These are phyloP conservation scores for Hydrangea macrophylla DNA, from an alignment of 148 eudicot genomes.

Conservation along the genomic window DNA sequence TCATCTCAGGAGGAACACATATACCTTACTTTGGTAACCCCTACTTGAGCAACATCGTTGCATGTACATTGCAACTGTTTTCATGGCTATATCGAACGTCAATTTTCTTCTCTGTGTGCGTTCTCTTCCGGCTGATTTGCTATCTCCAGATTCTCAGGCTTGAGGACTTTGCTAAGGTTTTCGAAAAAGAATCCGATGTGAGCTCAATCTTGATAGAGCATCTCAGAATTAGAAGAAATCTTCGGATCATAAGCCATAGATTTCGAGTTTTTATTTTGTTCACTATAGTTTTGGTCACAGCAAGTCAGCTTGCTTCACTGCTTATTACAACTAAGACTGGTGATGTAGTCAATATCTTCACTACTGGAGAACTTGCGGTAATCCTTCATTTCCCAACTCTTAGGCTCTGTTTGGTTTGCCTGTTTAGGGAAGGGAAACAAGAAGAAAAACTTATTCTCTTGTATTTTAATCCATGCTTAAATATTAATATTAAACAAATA, in stretches of 20 bases:
- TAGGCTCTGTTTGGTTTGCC: no score
- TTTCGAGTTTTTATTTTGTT: slow-evolving; percentile 66
- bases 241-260: slow-evolving; percentile 79
- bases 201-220: slow-evolving; percentile 59
- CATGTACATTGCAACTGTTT: slow-evolving; percentile 55
- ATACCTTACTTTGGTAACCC: slow-evolving; percentile 58
- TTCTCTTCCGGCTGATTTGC: slow-evolving; percentile 73
- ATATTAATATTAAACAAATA: no score
- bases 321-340: slow-evolving; percentile 60
- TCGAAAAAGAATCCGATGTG: slow-evolving; percentile 69
- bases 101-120: slow-evolving; percentile 69
- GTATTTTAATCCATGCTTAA: no score
- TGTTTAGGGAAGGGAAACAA: no score
- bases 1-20: slow-evolving; percentile 54
- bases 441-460: no score
- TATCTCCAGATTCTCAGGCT: slow-evolving; percentile 76
- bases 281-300: slow-evolving; percentile 58
- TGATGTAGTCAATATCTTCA: slow-evolving; percentile 49
- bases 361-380: slow-evolving; percentile 86
- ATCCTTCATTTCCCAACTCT: not conserved
- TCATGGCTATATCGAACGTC: slow-evolving; percentile 85
- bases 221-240: slow-evolving; percentile 66
- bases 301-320: slow-evolving; percentile 71
- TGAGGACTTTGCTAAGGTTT: slow-evolving; percentile 76
- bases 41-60: slow-evolving; percentile 42